Base-by-base conservation (phyloP, 176 grass and related monocot species). In the Thinopyrum elongatum region DNA sequence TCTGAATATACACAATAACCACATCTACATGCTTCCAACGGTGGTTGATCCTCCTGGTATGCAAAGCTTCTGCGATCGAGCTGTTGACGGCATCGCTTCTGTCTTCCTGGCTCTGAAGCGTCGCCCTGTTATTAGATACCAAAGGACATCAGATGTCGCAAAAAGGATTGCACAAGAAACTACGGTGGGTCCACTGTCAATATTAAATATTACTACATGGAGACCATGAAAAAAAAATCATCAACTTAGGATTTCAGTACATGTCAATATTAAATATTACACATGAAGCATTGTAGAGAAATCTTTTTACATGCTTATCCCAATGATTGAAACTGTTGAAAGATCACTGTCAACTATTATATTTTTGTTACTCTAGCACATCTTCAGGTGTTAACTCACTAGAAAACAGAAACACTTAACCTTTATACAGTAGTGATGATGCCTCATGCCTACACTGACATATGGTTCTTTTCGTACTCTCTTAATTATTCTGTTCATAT, bases 111-210 rank as follows among this genome's bases (percentile, higher is more conserved):
- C 94, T 76, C 88, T 95, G 69, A 98, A 98, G 88, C 89, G 90
- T 9, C 89, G 92, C 51, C 94, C 97, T 88, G 90, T 95, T 80
- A 95, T 95, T 84, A 88, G 97, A 83, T 98, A 88, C 80, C 92
- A 95, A 84, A 91, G 94, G 70, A 90, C 93, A 83, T 95, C 93
- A 47, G 92, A 95, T 86, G 90, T 91, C 53, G 88, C 97, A 31
- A 95, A 94, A 90, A 90, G 94, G 86, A 98, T 98, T 49, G 97
- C 97, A 76, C 97, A 92, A 89, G 93, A 95, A 83, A 89, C 96
- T 79, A 90, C 92, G 51, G 96, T 98, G 73, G 69, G 96, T 95
- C 33, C 17, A 70, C 23, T 71, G 12, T 58, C 44, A 62, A 23
- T 78, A 11, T 28, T 9, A 79, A 86, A 34, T 27, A 73, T 64